A percentile compares a stretch with the other conserved stretches of the same genome.
These are phyloP conservation scores for Leccinum angustisporum DNA, from an alignment of 1,284 basidiomycete species.

Conservation along the genomic window DNA sequence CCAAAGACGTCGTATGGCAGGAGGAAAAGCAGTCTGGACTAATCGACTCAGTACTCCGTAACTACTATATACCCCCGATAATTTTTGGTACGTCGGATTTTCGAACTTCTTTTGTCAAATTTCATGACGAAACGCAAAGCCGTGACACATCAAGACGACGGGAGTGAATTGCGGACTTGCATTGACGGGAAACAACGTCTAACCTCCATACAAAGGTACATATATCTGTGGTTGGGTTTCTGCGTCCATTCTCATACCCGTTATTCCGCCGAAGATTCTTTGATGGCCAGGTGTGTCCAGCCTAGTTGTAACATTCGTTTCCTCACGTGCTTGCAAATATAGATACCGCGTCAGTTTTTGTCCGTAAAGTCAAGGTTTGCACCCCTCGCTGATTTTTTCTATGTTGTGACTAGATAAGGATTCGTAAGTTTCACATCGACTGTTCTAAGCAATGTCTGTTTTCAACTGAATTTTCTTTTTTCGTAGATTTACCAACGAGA, in stretches of 20 bases:
- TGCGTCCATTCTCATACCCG: neutral
- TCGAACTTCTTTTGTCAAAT: neutral
- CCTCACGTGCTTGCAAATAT: conserved; percentile 6
- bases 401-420: conserved; percentile 37
- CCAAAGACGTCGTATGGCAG: conserved; percentile 49
- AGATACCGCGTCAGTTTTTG: conserved; percentile 38
- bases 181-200: conserved; percentile 58
- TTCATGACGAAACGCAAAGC: conserved; percentile 5
- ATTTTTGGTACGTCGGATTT: conserved; percentile 44
- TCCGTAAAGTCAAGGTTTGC: neutral
- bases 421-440: conserved; percentile 32
- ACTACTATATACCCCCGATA: conserved; percentile 56
- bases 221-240: neutral
- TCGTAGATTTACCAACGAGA: conserved; percentile 37
- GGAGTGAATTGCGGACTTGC: conserved; percentile 45
- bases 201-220: conserved; percentile 50
- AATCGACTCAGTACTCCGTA: conserved; percentile 55
- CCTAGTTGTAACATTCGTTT: neutral
- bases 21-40: conserved; percentile 47
- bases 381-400: conserved; percentile 6
- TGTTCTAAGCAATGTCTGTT: neutral
- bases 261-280: conserved; percentile 39
- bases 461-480: neutral
- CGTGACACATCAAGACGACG: conserved; percentile 38
- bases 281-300: conserved; percentile 42